A percentile compares a stretch with the other conserved stretches of the same genome.
Evolutionary conservation across 176 grass and related monocot genomes (phyloP).

Genomic region (Avena sativa): DNA sequence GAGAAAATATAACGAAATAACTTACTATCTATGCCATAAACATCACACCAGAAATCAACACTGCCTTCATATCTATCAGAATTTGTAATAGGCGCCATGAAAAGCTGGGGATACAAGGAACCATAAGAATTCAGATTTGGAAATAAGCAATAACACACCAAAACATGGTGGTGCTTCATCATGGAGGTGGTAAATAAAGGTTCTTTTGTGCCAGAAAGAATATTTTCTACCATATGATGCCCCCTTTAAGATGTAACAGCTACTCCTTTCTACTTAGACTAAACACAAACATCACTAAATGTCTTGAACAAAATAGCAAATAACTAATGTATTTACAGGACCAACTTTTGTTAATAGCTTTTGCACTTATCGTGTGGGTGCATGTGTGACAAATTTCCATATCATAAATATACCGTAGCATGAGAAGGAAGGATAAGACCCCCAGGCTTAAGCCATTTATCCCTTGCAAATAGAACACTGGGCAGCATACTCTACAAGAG

Average conservation of each 20-base stretch:
- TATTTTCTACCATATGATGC: slow-evolving; percentile 15
- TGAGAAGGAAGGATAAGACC: slow-evolving; percentile 98
- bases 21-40: slow-evolving; percentile 97
- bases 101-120: slow-evolving; percentile 59
- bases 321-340: neutral
- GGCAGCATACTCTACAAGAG: slow-evolving; percentile 84
- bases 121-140: slow-evolving; percentile 37
- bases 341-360: neutral
- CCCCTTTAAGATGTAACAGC: neutral
- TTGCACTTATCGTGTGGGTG: neutral
- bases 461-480: slow-evolving; percentile 90
- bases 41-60: slow-evolving; percentile 89
- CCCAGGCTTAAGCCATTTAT: slow-evolving; percentile 95
- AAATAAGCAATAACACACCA: neutral
- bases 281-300: neutral
- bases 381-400: neutral
- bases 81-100: slow-evolving; percentile 96
- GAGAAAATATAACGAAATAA: slow-evolving; percentile 8
- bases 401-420: slow-evolving; percentile 68
- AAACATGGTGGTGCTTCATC: neutral
- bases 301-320: slow-evolving; percentile 28
- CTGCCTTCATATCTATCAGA: slow-evolving; percentile 73
- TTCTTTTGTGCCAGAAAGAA: slow-evolving; percentile 30
- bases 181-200: slow-evolving; percentile 24
- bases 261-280: neutral